These are phyloP conservation scores for Saccharomycopsis fodiens DNA, from an alignment of 805 yeast species.

Conservation along the genomic window DNA sequence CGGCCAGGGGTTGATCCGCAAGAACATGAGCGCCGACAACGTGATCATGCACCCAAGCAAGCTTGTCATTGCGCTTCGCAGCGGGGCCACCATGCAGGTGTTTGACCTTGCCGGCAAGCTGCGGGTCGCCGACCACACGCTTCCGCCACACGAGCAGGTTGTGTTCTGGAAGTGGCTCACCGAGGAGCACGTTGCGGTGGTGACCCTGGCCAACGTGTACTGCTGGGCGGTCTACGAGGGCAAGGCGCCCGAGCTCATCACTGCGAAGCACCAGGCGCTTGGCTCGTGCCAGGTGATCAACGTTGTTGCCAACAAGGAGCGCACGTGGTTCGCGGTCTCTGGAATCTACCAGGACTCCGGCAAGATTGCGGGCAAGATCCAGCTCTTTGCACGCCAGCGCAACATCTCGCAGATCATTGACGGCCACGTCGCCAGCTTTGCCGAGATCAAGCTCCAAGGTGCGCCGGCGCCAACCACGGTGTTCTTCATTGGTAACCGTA, in stretches of 20 bases:
- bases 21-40: constrained; percentile 94
- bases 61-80: constrained; percentile 86
- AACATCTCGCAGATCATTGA: constrained; percentile 94
- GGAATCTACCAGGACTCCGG: constrained; percentile 95
- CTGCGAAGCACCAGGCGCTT: constrained; percentile 77
- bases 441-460: constrained; percentile 65
- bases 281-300: constrained; percentile 83
- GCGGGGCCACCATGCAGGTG: constrained; percentile 94
- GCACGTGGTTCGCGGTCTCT: constrained; percentile 90
- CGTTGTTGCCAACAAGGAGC: constrained; percentile 70
- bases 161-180: constrained; percentile 94
- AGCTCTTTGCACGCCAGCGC: constrained; percentile 80
- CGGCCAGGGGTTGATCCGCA: constrained; percentile 51
- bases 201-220: constrained; percentile 69
- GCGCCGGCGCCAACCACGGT: constrained; percentile 74
- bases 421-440: constrained; percentile 93
- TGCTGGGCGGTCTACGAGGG: constrained; percentile 78
- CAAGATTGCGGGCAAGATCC: constrained; percentile 93
- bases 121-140: constrained; percentile 78
- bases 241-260: constrained; percentile 63
- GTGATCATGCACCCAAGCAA: constrained; percentile 94
- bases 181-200: constrained; percentile 66
- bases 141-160: constrained; percentile 54
- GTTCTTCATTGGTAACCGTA: constrained; percentile 88
- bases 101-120: constrained; percentile 84